Base-by-base conservation (phyloP, 345 rosid genomes). In the Aquilaria yunnanensis region DNA sequence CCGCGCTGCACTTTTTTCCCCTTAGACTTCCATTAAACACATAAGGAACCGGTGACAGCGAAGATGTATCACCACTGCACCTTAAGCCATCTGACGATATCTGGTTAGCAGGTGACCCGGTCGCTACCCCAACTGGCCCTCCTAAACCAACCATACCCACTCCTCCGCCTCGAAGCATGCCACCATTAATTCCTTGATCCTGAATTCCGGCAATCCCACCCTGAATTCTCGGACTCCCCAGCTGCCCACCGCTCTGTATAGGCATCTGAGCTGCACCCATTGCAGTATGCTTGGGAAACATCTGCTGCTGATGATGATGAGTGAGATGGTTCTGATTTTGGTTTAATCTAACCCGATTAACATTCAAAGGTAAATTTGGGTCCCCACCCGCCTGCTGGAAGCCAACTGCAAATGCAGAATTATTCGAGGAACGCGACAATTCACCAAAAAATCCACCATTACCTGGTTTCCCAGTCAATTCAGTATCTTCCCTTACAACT, bases 401-500 rank as follows among this genome's bases (percentile, higher is more conserved):
- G 48, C 80, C 84, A 12, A 86, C 56, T 57, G 77, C 90, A 51
- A 78, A 68, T 47, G 68, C 75, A 59, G 74, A 11, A 66, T 64
- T 74, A 71, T 71, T 75, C 51, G 48, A 71, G 2, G 68, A 12
- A 16, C 47, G 69, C 1, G 70, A 34, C 14, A 76, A 66, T 63
- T 82, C 85, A n/a, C 75, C 86, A 34, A 80, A 78, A 65, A 73
- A 69, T 9, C 77, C 86, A 8, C 77, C 86, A 72, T 66, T 70
- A 69, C 71, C 67, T 12, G 71, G 54, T 70, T 77, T 81, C 47
- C 63, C 83, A 41, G 69, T 67, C 57, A 68, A 64, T 60, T 69
- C 90, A 23, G 69, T 58, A 12, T 91, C 97, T 72, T 95, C 97
- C 64, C 90, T 87, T 52, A 85, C 96, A 53, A 89, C 96, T 9